Conservation (phyloP, 2,329 filamentous ascomycete genomes). For the Cordyceps tenuipes region DNA sequence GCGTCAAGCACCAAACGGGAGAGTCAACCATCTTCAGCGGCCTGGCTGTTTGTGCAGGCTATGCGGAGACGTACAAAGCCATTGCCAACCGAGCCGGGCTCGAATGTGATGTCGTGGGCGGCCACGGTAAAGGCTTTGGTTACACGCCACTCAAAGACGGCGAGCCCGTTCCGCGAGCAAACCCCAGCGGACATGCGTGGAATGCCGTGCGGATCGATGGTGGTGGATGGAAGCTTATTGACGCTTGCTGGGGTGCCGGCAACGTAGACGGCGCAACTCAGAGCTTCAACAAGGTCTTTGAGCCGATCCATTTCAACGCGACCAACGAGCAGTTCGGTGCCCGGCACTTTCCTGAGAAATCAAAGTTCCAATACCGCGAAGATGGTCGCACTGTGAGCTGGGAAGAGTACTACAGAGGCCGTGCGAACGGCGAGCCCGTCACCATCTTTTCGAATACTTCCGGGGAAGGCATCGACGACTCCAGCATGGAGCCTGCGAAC, state of each 20-base stretch:
- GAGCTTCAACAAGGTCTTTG: slow-evolving; percentile 43
- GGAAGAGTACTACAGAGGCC: slow-evolving; percentile 73
- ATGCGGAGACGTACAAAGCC: slow-evolving; percentile 71
- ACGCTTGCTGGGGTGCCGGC: slow-evolving; percentile 90
- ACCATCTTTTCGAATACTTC: slow-evolving; percentile 36
- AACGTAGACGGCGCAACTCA: slow-evolving; percentile 41
- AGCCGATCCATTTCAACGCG: slow-evolving; percentile 49
- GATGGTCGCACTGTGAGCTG: slow-evolving; percentile 63
- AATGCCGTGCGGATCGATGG: slow-evolving; percentile 84
- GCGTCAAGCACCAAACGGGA: slow-evolving; percentile 58
- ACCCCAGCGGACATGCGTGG: slow-evolving; percentile 72
- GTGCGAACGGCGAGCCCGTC: slow-evolving; percentile 40
- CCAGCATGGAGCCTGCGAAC: slow-evolving; percentile 48
- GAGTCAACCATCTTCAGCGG: slow-evolving; percentile 67
- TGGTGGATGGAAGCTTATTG: slow-evolving; percentile 84
- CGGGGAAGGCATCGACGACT: slow-evolving; percentile 44
- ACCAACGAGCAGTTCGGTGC: slow-evolving; percentile 73
- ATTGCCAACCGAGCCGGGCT: slow-evolving; percentile 74
- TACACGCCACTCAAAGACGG: slow-evolving; percentile 55
- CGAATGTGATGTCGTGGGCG: slow-evolving; percentile 63
- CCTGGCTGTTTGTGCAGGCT: slow-evolving; percentile 84
- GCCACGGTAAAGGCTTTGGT: slow-evolving; percentile 83
- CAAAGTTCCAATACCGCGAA: slow-evolving; percentile 60
- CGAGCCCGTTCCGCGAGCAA: slow-evolving; percentile 54
- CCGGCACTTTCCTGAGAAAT: slow-evolving; percentile 68